Evolutionary conservation across 805 yeast genomes (phyloP), one percentile per base, ranked within the genome.

Genomic region (Candida awuae): DNA sequence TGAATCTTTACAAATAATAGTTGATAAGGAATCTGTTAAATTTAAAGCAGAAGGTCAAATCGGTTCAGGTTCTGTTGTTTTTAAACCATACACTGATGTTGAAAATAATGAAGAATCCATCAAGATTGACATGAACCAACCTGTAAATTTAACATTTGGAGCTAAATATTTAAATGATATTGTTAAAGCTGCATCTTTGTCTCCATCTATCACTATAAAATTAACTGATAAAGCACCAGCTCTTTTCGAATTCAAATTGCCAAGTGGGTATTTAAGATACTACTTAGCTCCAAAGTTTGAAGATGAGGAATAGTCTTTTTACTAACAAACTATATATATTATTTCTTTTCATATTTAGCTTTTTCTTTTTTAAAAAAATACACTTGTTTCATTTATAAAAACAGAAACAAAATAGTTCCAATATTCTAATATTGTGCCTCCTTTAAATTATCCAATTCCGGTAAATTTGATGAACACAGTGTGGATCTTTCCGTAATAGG

Each of bases 251-350:
- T 92, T 81, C 67, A 82, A 81, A 63, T 70, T 92, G 58, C 80
- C 86, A 46, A 83, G 90, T 62, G 98, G 98, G 39, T 84, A 85
- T 65, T 70, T 92, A 61, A 81, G 95, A 61, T 92, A 84, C 75
- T 92, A 84, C 75, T 74, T 92, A 62, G 98, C 98, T 52, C 98
- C 98, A 44, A 90, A 92, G 73, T 86, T 92, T 60, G 95, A 84
- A 49, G 97, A 88, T 48, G 95, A 84, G 48, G 92, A 84, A 49
- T 76, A 66, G 56, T 22, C 30, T 38, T 10, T 30, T 19, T 10
- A n/a, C 15, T 26, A 14, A 20, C 7, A 15, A n/a, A 17, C 22
- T 29, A 33, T 31, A 29, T 28, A 35, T 42, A 22, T 34, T 28
- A 28, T 23, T 40, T 17, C 27, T 18, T 32, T 40, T 30, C 21